Conservation (phyloP, 352 stramenopile species). For the Globisporangium echinulatum region DNA sequence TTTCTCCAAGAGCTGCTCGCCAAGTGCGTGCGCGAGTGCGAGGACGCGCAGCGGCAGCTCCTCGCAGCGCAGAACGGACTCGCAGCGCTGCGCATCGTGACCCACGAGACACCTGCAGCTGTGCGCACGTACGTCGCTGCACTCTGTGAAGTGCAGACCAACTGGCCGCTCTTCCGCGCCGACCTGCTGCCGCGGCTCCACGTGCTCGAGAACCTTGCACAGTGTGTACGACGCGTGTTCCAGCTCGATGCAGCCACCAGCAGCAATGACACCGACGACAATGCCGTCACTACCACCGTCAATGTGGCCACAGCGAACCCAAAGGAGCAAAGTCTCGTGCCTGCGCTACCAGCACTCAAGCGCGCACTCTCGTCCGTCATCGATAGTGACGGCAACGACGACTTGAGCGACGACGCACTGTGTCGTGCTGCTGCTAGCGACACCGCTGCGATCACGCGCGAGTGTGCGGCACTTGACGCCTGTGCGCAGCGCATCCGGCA, state of each 20-base stretch:
- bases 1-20: constrained; percentile 66
- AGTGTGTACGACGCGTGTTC: constrained; percentile 22
- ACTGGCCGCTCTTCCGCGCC: constrained; percentile 58
- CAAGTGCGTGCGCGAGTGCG: constrained; percentile 66
- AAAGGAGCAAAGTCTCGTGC: constrained; percentile 41
- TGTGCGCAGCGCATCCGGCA: constrained; percentile 25
- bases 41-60: constrained; percentile 75
- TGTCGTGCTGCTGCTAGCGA: neutral
- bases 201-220: constrained; percentile 56
- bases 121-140: constrained; percentile 49
- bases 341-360: constrained; percentile 26
- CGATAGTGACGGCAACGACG: neutral
- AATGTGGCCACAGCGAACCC: constrained; percentile 15
- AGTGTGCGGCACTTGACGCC: constrained; percentile 30
- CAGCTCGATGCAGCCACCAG: constrained; percentile 1
- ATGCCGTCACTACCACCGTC: neutral
- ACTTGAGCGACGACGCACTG: constrained; percentile 5
- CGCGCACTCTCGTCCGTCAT: constrained; percentile 13
- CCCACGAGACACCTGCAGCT: constrained; percentile 22
- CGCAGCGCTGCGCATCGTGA: constrained; percentile 37
- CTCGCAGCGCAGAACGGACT: constrained; percentile 73
- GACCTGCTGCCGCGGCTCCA: constrained; percentile 66
- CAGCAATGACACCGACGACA: neutral
- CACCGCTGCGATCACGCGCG: constrained; percentile 18
- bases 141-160: constrained; percentile 34